Base-by-base conservation (phyloP, 2,329 filamentous ascomycete genomes). In the Talaromyces sp. region DNA sequence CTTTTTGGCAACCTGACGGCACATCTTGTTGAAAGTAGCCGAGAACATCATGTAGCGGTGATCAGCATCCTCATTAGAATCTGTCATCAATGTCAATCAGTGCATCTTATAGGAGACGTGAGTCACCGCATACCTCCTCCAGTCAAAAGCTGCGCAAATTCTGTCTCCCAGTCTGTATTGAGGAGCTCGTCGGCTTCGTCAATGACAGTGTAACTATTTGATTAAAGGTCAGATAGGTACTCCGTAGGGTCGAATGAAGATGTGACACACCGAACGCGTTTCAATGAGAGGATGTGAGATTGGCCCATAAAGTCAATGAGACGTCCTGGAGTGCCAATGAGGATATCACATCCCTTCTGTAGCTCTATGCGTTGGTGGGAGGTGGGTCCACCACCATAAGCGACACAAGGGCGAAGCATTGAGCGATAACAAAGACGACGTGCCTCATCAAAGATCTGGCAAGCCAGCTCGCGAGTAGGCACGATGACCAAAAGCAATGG, bases 171-270 rank as follows among this genome's bases (percentile, higher is more conserved):
- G 71, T 93, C 91, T 1, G 82, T 74, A 0, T 89, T 83, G 0
- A 99, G 85, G 84, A 99, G 89, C 80, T 99, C 94, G 73, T 99
- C 95, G 0, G 95, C 95, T 75, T 99, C 95, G 67, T 98, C 95
- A 68, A 99, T 89, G 69, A 98, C 86, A 69, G 86, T 87, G 77
- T 83, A 88, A 67, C 83, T 85, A 45, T 61, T 39, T 37, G 27
- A 31, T 31, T 31, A 31, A 22, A 31, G 35, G 47, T 68, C 65
- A 66, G 52, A n/a, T 27, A 15, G 47, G 22, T n/a, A 35, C 25
- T 13, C 27, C 22, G 13, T 27, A 19, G 3, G 11, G 10, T 37
- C 13, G 10, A 13, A 22, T 15, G 27, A 37, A 11, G 15, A 41
- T 3, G 3, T 3, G 13, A 45, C 69, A 66, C 89, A 95, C 78